These are phyloP conservation scores for Boletus patriciae DNA, from an alignment of 768 basidiomycete genomes.

Conservation along the genomic window DNA sequence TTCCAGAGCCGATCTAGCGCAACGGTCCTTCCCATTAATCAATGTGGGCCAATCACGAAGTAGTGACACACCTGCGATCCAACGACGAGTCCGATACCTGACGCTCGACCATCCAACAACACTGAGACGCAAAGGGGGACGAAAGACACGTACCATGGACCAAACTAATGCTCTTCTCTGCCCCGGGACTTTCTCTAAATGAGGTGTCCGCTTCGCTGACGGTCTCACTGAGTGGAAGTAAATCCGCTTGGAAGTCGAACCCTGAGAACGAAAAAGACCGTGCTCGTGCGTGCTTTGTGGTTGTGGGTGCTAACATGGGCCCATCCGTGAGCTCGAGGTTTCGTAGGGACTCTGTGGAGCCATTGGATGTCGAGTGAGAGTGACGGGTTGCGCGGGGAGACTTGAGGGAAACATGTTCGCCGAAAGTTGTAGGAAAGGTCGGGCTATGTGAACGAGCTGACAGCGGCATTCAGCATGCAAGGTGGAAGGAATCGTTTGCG, in stretches of 20 bases:
- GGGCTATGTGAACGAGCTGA: constrained; percentile 21
- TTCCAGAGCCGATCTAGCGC: constrained; percentile 82
- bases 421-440: constrained; percentile 11
- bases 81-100: constrained; percentile 84
- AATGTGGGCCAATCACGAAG: background rate
- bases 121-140: background rate
- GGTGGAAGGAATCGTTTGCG: background rate
- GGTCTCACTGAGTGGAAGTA: constrained; percentile 76
- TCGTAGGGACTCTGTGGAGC: constrained; percentile 73
- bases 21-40: constrained; percentile 2
- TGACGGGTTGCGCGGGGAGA: constrained; percentile 2
- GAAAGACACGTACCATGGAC: constrained; percentile 60
- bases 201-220: constrained; percentile 65
- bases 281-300: constrained; percentile 27
- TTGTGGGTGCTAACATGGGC: constrained; percentile 35
- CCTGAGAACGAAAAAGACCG: constrained; percentile 71
- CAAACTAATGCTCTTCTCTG: constrained; percentile 75
- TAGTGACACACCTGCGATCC: constrained; percentile 62
- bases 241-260: constrained; percentile 76
- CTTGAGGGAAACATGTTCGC: constrained; percentile 12
- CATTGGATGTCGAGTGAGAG: constrained; percentile 27
- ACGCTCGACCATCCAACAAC: constrained; percentile 6
- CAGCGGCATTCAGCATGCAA: constrained; percentile 20
- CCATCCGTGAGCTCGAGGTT: constrained; percentile 78
- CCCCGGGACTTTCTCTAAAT: constrained; percentile 49